phyloP scores from a whole-genome alignment of 2,329 filamentous ascomycete species.

The Cladophialophora chaetospira region DNA sequence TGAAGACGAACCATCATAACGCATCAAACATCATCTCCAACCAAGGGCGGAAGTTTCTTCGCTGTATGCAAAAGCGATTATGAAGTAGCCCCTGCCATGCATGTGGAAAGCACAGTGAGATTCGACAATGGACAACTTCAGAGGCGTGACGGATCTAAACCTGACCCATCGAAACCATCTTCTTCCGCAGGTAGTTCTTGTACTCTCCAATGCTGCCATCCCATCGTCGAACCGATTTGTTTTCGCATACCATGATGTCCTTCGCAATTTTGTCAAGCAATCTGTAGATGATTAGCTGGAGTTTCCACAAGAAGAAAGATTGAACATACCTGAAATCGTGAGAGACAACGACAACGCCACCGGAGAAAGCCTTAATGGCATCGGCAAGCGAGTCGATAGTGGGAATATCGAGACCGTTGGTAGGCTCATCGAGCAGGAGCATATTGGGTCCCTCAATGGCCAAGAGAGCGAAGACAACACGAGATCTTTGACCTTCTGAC shows the following conservation, averaged over 20 bases:
- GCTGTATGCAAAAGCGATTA: background rate
- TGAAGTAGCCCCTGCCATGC: background rate
- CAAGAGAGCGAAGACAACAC: slow-evolving; percentile 95
- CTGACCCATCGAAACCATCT: slow-evolving; percentile 88
- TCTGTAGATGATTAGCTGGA: slow-evolving; percentile 52
- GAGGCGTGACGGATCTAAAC: slow-evolving; percentile 59
- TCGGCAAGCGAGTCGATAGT: slow-evolving; percentile 97
- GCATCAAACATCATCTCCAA: slow-evolving; percentile 2
- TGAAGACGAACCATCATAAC: background rate
- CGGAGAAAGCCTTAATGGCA: slow-evolving; percentile 93
- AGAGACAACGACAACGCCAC: slow-evolving; percentile 95
- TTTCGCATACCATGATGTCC: slow-evolving; percentile 98
- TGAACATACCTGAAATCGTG: slow-evolving; percentile 91
- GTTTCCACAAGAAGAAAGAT: background rate
- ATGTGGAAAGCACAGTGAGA: background rate
- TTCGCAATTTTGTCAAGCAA: slow-evolving; percentile 99
- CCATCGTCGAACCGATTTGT: slow-evolving; percentile 91
- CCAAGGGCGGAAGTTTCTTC: background rate
- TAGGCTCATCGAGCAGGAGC: slow-evolving; percentile 96
- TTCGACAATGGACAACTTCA: no score
- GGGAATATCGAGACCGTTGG: slow-evolving; percentile 98
- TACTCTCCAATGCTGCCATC: slow-evolving; percentile 87
- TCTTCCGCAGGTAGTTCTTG: slow-evolving; percentile 98
- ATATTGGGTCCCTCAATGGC: slow-evolving; percentile 97
- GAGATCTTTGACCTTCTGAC: slow-evolving; percentile 95